These are phyloP conservation scores for Neonectria punicea DNA, from an alignment of 2,329 filamentous ascomycete genomes.

Conservation along the genomic window DNA sequence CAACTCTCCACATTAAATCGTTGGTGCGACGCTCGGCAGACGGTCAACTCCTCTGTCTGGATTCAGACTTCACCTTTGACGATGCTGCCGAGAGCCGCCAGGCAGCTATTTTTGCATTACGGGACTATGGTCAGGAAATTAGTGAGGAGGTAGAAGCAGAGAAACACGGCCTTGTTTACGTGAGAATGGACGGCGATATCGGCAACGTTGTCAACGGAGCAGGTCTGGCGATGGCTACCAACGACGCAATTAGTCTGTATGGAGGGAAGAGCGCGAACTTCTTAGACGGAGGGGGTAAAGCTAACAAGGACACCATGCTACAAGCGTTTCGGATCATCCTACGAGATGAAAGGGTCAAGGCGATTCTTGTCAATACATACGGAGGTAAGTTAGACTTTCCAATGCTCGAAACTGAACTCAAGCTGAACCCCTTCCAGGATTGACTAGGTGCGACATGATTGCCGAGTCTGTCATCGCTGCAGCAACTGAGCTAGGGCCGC, in stretches of 20 bases:
- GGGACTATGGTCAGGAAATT: conserved; percentile 49
- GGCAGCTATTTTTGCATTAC: conserved; percentile 49
- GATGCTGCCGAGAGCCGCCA: conserved; percentile 58
- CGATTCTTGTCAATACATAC: conserved; percentile 70
- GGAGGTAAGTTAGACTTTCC: conserved; percentile 43
- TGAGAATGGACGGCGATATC: conserved; percentile 71
- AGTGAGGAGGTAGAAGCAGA: conserved; percentile 51
- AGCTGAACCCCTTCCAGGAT: conserved; percentile 45
- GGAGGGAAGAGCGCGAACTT: conserved; percentile 83
- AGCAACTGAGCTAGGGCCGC: conserved; percentile 48
- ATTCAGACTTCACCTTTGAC: conserved; percentile 59
- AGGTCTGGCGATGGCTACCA: conserved; percentile 90
- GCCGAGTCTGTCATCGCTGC: conserved; percentile 60
- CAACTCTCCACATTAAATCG: conserved; percentile 55
- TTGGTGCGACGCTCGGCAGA: conserved; percentile 44
- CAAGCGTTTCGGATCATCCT: conserved; percentile 80
- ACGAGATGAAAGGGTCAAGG: conserved; percentile 75
- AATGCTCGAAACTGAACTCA: background rate
- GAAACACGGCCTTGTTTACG: conserved; percentile 80
- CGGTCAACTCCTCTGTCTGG: conserved; percentile 45
- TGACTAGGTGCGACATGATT: conserved; percentile 62
- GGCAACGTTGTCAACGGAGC: conserved; percentile 91
- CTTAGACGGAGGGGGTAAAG: conserved; percentile 89
- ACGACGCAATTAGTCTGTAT: conserved; percentile 77
- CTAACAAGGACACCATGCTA: conserved; percentile 83